Conservation (phyloP, 1,139 yeast species). For the Geotrichum klebahnii region DNA sequence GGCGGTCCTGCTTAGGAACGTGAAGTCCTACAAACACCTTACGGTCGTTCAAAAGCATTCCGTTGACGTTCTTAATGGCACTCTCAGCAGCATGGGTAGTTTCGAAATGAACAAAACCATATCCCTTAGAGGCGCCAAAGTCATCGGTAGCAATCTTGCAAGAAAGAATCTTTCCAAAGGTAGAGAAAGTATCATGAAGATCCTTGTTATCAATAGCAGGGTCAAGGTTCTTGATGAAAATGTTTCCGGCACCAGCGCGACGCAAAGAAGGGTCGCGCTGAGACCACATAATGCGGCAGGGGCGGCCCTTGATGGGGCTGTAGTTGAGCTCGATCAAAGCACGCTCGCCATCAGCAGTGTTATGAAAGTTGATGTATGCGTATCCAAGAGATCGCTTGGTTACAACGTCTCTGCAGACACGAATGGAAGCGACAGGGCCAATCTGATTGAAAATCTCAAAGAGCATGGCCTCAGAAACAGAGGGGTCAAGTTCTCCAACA, state of each 20-base stretch:
- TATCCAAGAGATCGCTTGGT: constrained; percentile 96
- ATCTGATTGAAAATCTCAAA: constrained; percentile 92
- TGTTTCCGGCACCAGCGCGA: constrained; percentile 94
- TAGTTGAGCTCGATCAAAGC: constrained; percentile 97
- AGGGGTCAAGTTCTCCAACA: constrained; percentile 94
- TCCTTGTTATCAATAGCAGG: constrained; percentile 99
- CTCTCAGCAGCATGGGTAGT: constrained; percentile 88
- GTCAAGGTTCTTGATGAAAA: constrained; percentile 96
- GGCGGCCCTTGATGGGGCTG: constrained; percentile 87
- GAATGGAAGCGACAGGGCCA: constrained; percentile 93
- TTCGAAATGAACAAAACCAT: constrained; percentile 97
- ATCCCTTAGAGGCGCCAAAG: constrained; percentile 87
- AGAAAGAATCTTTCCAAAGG: constrained; percentile 92
- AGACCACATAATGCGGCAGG: constrained; percentile 99
- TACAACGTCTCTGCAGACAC: constrained; percentile 98
- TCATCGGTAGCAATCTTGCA: constrained; percentile 97
- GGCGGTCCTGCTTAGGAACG: constrained; percentile 90
- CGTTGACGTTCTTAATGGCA: constrained; percentile 96
- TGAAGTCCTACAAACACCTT: constrained; percentile 96
- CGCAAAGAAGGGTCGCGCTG: constrained; percentile 97
- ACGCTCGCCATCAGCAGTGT: constrained; percentile 82
- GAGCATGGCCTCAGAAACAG: constrained; percentile 90
- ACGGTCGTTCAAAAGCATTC: constrained; percentile 96
- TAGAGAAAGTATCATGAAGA: constrained; percentile 94
- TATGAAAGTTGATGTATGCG: constrained; percentile 96